Percentiles rank a stretch among this genome's conserved stretches.
Conservation (phyloP, 176 grass and related monocot species). For the Poa annua region DNA sequence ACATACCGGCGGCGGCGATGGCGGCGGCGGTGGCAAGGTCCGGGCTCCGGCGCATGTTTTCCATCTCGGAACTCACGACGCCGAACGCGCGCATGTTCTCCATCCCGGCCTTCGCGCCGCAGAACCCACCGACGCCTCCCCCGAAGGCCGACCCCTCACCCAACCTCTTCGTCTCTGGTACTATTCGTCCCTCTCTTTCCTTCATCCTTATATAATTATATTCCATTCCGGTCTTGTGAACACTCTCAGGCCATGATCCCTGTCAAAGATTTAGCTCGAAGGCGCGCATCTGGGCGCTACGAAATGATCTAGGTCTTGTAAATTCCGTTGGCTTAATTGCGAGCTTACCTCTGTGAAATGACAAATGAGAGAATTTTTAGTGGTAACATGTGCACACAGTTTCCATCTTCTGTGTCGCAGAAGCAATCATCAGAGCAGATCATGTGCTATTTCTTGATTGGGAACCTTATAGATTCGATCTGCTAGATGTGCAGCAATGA, state of each 20-base stretch:
- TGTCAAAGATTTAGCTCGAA: not conserved
- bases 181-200: not conserved
- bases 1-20: conserved; percentile 33
- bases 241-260: not conserved
- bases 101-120: conserved; percentile 55
- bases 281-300: not conserved
- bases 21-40: conserved; percentile 62
- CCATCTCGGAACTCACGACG: conserved; percentile 56
- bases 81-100: conserved; percentile 63
- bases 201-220: too few relatives aligned
- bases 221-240: not conserved
- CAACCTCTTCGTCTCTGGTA: conserved; percentile 89
- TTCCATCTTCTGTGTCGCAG: not conserved
- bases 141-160: conserved; percentile 73
- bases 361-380: not conserved
- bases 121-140: conserved; percentile 40
- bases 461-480: not conserved
- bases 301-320: not conserved
- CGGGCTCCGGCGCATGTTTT: conserved; percentile 80
- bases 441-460: not conserved
- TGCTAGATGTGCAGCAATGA: not conserved
- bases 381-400: not conserved
- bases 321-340: not conserved
- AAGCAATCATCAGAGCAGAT: not conserved
- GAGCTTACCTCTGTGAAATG: not conserved